Base-by-base conservation (phyloP, 345 rosid genomes). In the Populus simonii region DNA sequence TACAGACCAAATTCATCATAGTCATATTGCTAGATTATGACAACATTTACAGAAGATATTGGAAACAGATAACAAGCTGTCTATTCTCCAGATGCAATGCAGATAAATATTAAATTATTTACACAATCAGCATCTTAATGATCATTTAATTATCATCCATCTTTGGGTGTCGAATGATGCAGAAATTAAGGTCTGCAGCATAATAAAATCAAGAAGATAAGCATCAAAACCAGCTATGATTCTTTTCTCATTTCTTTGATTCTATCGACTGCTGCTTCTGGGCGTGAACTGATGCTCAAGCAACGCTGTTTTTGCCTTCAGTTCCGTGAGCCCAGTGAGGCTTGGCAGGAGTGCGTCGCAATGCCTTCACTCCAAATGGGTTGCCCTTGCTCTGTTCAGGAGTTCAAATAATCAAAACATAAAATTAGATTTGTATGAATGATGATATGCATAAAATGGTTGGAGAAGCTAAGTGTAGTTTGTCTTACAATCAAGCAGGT, bases 361-460 rank as follows among this genome's bases (percentile, higher is more conserved):
- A 47, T 27, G 97, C 98, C 89, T 91, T 89, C 51, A 96, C 90
- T 39, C 85, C 87, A 49, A 96, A 33, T 0, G 98, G 97, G 66
- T 85, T 96, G 85, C 84, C 79, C 93, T 91, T 93, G 90, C 97
- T 90, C 99, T 93, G 94, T 80, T 18, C 80, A 79, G 65, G 29
- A 82, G 73, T 68, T 76, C 62, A 68, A 49, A 8, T n/a, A 49
- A 74, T 15, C 17, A 35, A 29, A 57, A 13, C 8, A 39, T 7
- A 49, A 35, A 18, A 66, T 43, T 20, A 41, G 47, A 0, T 31
- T 33, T 31, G 38, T 31, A 66, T 27, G 36, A 10, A 31, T 27
- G 2, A 27, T 10, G 31, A 27, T 20, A 66, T 29, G 5, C 66
- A 62, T 22, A 62, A 62, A n/a, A 62, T n/a, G 25, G 15, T 3